Base-by-base conservation (phyloP, 23 red algal genomes). In the Gracilariopsis chorda region DNA sequence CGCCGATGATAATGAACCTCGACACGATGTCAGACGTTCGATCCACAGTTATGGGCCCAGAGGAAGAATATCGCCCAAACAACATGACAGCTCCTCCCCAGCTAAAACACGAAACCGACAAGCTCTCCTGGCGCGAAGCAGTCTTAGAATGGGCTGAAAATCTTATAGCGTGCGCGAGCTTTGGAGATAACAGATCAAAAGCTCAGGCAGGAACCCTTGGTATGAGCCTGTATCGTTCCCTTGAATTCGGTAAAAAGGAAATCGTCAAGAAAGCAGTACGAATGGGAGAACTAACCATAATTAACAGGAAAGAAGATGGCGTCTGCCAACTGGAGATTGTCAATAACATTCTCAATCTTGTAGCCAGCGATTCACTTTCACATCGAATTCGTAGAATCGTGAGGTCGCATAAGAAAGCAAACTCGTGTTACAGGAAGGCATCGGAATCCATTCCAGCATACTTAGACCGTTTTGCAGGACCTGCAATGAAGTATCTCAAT, bases 1-100 rank as follows among this genome's bases (percentile, higher is more conserved):
- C n/a, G n/a, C n/a, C n/a, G n/a, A n/a, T n/a, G n/a, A n/a, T n/a
- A n/a, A n/a, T n/a, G n/a, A n/a, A n/a, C n/a, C n/a, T n/a, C n/a
- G n/a, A n/a, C n/a, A n/a, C n/a, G n/a, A n/a, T n/a, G n/a, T n/a
- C n/a, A n/a, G n/a, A n/a, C n/a, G n/a, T n/a, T n/a, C n/a, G n/a
- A n/a, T n/a, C 42, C 44, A 1, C 44, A 55, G 47, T 80, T 80
- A 0, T 58, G 76, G 76, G 76, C 76, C 76, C 76, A 80, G 76
- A 57, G 32, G 1, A 41, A n/a, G n/a, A 0, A 24, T 17, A 41
- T 7, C 44, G 21, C 37, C 9, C 55, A 40, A 40, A 41, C 21
- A 55, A n/a, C 30, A 58, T 78, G 0, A 52, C n/a, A n/a, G 24
- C 13, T 24, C 0, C 45, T 16, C 8, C 44, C 0, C 33, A 52